Percentiles rank a stretch among this genome's conserved stretches.
Evolutionary conservation across 345 rosid species (phyloP).

Genomic region (Conringia planisiliqua): DNA sequence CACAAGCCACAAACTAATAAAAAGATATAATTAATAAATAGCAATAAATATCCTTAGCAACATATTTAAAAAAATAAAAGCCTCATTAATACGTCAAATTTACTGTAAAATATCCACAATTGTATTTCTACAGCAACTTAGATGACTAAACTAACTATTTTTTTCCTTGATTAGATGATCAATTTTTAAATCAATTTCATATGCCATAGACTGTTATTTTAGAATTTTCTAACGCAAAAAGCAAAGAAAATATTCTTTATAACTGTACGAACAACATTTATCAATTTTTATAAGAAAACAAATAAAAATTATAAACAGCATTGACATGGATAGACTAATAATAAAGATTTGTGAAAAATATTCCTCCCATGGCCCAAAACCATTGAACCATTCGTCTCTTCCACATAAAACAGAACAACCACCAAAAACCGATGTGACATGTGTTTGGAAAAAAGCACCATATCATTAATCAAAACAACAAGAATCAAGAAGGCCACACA

Average conservation of each 20-base stretch:
- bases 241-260: not conserved
- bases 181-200: not conserved
- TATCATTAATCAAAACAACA: not conserved
- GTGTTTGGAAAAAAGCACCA: conserved; percentile 6
- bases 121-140: not conserved
- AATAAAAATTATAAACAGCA: not conserved
- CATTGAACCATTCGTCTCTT: conserved; percentile 29
- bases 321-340: conserved; percentile 7
- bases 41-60: too few species aligned
- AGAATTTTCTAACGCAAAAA: not conserved
- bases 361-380: conserved; percentile 21
- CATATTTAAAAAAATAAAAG: too few species aligned
- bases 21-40: too few species aligned
- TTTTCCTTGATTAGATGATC: not conserved
- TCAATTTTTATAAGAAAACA: not conserved
- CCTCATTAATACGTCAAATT: not conserved
- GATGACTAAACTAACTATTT: not conserved
- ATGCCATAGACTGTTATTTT: not conserved
- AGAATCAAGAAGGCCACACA: not conserved
- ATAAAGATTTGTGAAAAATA: not conserved
- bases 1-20: conserved; percentile 12
- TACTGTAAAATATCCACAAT: not conserved
- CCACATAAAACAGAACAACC: conserved; percentile 22
- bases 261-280: not conserved
- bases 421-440: conserved; percentile 22